Base-by-base conservation (phyloP, 2,329 filamentous ascomycete genomes). In the Sporothrix curviconia region DNA sequence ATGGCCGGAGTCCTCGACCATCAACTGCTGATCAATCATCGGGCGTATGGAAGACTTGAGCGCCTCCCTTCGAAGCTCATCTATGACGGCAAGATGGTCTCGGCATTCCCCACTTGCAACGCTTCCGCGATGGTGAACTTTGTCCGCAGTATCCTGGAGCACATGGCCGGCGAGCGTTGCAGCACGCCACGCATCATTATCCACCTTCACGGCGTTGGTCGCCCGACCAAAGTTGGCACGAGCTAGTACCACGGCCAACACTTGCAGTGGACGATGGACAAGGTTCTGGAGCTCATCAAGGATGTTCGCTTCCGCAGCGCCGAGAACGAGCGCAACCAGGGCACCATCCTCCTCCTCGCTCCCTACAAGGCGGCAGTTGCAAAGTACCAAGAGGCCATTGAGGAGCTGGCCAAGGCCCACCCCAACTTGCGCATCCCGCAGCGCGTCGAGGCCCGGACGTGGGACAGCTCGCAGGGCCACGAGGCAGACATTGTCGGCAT, bases 401-500 rank as follows among this genome's bases (percentile, higher is more conserved):
- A 62, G 2, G 57, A 64, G 0, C 61, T 68, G 0, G 65, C 69
- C 0, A 65, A 64, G 9, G 44, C 60, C 2, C 66, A 70, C 64
- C 68, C 69, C 0, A 12, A 50, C 9, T 36, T 46, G 2, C 36
- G 51, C 9, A 58, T 63, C 7, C 22, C 3, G 1, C 44, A 56
- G 22, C 65, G 74, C 1, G 70, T 77, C 0, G 66, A 73, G 24
- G 70, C 75, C 0, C 61, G 76, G 17, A 79, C 76, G 0, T 70
- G 78, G 1, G 76, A 78, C 51, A 74, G 70, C 4, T 71, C 74
- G 0, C 76, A 78, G 39, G 76, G 76, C 0, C 74, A 76, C 14
- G 74, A 79, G 57, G 75, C 76, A 0, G 76, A 79, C 40, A 67
- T 77, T 5, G 74, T 78, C 0, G 72, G 77, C 34, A 66, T 79